Evolutionary conservation across 331 rosid genomes (phyloP).

Genomic region (Quercus phellos): DNA sequence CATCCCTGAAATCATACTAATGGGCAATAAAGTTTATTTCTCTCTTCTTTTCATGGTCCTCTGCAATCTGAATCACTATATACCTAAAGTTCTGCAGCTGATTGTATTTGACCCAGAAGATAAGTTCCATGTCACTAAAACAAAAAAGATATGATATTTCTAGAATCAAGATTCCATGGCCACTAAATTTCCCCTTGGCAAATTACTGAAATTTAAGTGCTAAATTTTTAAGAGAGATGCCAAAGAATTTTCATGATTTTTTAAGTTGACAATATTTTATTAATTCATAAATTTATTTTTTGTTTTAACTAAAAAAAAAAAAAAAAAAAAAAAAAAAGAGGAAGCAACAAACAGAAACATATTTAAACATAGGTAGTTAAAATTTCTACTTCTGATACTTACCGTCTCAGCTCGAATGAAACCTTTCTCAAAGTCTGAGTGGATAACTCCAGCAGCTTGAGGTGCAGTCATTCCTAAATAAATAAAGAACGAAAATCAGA

Average conservation of each 20-base stretch:
- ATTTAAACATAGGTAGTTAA: conserved; percentile 2
- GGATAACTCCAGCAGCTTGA: conserved; percentile 98
- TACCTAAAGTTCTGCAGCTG: neutral
- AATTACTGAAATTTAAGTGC: neutral
- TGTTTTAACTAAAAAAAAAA: too few relatives aligned
- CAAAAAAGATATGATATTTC: neutral
- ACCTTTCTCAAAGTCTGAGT: conserved; percentile 99
- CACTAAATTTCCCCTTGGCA: neutral
- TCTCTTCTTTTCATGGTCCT: neutral
- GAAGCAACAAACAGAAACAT: neutral
- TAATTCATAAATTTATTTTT: neutral
- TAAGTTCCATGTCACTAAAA: neutral
- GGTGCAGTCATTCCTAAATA: conserved; percentile 96
- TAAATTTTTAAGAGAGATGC: neutral
- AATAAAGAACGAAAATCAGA: conserved; percentile 28
- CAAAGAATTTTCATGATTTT: neutral
- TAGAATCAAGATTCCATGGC: neutral
- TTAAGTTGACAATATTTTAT: neutral
- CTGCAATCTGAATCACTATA: neutral
- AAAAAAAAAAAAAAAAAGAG: too few relatives aligned
- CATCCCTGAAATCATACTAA: neutral
- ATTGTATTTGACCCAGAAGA: neutral
- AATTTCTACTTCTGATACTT: conserved; percentile 27
- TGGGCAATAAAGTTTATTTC: neutral
- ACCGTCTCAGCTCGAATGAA: conserved; percentile 97